Evolutionary conservation across 192 early-diverging fungal species (phyloP), one percentile per base, ranked within the genome.

Genomic region (Glomus cerebriforme): DNA sequence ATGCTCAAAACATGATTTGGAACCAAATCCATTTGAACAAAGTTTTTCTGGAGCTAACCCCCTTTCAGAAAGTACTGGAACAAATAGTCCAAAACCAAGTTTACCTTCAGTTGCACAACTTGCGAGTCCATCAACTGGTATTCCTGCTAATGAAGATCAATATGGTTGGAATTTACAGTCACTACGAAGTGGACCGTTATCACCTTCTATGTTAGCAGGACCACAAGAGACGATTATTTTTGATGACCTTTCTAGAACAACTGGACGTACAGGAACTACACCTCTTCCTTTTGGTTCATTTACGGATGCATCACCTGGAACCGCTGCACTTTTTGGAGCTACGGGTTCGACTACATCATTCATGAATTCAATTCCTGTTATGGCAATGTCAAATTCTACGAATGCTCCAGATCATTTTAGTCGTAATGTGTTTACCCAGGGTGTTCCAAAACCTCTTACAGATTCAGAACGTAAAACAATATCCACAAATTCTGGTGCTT

Each of bases 1-100:
- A 29, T 78, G 75, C 54, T 82, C 89, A 26, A 96, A 96, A 76
- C 88, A 96, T 31, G 90, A 93, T 73, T 85, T 90, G 68, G 95
- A 97, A 75, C 93, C 93, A 47, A 97, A 97, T 87, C 95, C 93
- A 49, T 97, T 97, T 79, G 95, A 96, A 76, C 88, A 92, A 79
- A 93, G 91, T 73, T 95, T 96, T 72, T 90, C 86, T 0, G 78
- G 43, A n/a, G 62, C 76, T 7, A 60, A 68, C 9, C 54, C 79
- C 35, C 45, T 79, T 60, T 47, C 78, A 29, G 73, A 77, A 67
- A 43, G 35, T 31, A 63, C 66, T 37, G 84, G 80, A 77, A 35
- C 82, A 24, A 80, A 83, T 34, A 85, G 73, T 37, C 83, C 92
- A n/a, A 89, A 86, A 59, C 84, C 86, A 10, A 86, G 83, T 26